Evolutionary conservation across 1,284 basidiomycete genomes (phyloP).

Genomic region (Melanopsichium pennsylvanicum): DNA sequence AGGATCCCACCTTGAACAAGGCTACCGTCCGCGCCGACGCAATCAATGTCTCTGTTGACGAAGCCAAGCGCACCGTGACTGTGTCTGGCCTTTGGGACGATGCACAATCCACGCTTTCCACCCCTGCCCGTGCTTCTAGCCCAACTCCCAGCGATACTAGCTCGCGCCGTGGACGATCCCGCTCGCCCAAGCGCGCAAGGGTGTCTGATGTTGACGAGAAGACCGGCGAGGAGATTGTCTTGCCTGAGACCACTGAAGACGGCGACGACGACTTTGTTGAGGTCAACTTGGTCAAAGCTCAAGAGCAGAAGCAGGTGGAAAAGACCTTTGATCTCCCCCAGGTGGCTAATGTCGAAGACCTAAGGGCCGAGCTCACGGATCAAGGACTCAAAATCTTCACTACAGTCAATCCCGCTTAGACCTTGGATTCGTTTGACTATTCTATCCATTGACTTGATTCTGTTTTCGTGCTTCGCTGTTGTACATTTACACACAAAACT

Average conservation of each 20-base stretch:
- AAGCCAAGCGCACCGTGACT: conserved; percentile 35
- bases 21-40: conserved; percentile 25
- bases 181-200: conserved; percentile 46
- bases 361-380: conserved; percentile 41
- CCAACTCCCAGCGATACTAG: conserved; percentile 34
- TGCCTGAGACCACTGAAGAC: conserved; percentile 12
- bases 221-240: conserved; percentile 46
- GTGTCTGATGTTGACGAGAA: conserved; percentile 50
- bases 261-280: conserved; percentile 43
- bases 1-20: conserved; percentile 12
- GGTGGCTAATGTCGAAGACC: conserved; percentile 32
- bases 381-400: conserved; percentile 44
- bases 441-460: too few relatives aligned
- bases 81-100: conserved; percentile 48
- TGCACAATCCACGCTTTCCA: conserved; percentile 2
- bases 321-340: conserved; percentile 36
- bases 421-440: too few relatives aligned
- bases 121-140: conserved; percentile 23
- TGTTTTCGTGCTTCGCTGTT: too few relatives aligned
- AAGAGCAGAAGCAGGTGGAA: conserved; percentile 10
- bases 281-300: conserved; percentile 26
- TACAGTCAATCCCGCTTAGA: conserved; percentile 27
- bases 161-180: conserved; percentile 35
- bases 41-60: conserved; percentile 45
- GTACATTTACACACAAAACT: conserved; percentile 3